Percentiles rank a stretch among this genome's conserved stretches.
phyloP scores from a whole-genome alignment of 345 rosid genomes.

The Noccaea bulbosa region DNA sequence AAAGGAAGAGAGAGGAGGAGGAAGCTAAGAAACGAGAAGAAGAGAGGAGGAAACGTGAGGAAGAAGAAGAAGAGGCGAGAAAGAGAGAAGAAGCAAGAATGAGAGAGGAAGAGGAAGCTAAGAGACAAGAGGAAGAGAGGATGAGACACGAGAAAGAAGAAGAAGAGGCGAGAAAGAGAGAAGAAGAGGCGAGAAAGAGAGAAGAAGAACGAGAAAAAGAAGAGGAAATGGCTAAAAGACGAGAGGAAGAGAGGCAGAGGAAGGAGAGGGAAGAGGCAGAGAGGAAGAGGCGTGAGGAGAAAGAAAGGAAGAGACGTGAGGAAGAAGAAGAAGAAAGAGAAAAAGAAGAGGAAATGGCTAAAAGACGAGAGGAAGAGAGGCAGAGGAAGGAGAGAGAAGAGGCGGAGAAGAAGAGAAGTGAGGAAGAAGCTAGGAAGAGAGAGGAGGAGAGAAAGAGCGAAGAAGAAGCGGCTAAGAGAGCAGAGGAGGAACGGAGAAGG shows the following conservation, averaged over 20 bases:
- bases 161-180: slow-evolving; percentile 14
- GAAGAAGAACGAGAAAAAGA: not conserved
- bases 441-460: slow-evolving; percentile 10
- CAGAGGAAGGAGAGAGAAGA: not conserved
- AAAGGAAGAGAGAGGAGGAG: slow-evolving; percentile 28
- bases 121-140: slow-evolving; percentile 18
- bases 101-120: slow-evolving; percentile 33
- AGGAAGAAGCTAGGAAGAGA: not conserved
- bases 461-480: not conserved
- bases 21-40: slow-evolving; percentile 14
- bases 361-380: not conserved
- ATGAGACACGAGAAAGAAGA: slow-evolving; percentile 9
- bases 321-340: slow-evolving; percentile 9
- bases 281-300: not conserved
- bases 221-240: not conserved
- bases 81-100: slow-evolving; percentile 33
- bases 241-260: not conserved
- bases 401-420: not conserved
- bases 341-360: not conserved
- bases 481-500: slow-evolving; percentile 31
- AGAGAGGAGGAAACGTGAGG: slow-evolving; percentile 10
- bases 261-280: not conserved
- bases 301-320: not conserved
- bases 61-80: slow-evolving; percentile 24
- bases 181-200: not conserved